A percentile compares a stretch with the other conserved stretches of the same genome.
phyloP scores from a whole-genome alignment of 352 stramenopile species.

The Globisporangium takayamanum region DNA sequence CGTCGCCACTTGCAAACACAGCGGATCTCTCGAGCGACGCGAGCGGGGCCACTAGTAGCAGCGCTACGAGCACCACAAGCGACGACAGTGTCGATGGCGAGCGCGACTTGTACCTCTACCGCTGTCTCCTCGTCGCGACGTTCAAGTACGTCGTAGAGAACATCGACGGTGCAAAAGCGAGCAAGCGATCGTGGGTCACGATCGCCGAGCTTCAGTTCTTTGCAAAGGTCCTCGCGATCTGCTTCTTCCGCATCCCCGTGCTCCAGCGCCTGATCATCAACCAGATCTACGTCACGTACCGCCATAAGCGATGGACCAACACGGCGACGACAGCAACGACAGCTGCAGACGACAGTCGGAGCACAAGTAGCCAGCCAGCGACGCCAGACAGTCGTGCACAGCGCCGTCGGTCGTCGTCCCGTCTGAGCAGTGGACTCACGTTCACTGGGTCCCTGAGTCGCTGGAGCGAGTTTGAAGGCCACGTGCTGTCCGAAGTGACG shows the following conservation, averaged over 20 bases:
- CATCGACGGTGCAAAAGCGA: slow-evolving; percentile 36
- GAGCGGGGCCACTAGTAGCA: slow-evolving; percentile 5
- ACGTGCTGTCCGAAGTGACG: slow-evolving; percentile 26
- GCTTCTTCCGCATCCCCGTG: slow-evolving; percentile 57
- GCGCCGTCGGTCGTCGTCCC: slow-evolving; percentile 32
- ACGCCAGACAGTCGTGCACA: slow-evolving; percentile 3
- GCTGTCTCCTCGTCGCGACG: slow-evolving; percentile 63
- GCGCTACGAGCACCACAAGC: slow-evolving; percentile 10
- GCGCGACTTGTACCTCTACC: slow-evolving; percentile 54
- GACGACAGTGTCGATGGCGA: slow-evolving; percentile 37
- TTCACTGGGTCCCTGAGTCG: slow-evolving; percentile 46
- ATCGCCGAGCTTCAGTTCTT: slow-evolving; percentile 56
- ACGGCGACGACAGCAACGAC: slow-evolving; percentile 2
- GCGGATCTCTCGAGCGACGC: slow-evolving; percentile 5
- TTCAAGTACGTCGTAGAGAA: slow-evolving; percentile 69
- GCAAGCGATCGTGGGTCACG: slow-evolving; percentile 44
- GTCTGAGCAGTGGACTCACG: slow-evolving; percentile 41
- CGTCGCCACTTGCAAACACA: slow-evolving; percentile 4
- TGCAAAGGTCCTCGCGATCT: slow-evolving; percentile 60
- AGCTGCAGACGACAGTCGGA: neutral
- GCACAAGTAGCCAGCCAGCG: neutral
- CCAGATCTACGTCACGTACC: slow-evolving; percentile 45
- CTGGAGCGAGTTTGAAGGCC: slow-evolving; percentile 54
- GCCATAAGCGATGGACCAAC: slow-evolving; percentile 44
- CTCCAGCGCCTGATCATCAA: slow-evolving; percentile 49